Evolutionary conservation across 1,284 basidiomycete genomes (phyloP).

Genomic region (Vanrija humicola): DNA sequence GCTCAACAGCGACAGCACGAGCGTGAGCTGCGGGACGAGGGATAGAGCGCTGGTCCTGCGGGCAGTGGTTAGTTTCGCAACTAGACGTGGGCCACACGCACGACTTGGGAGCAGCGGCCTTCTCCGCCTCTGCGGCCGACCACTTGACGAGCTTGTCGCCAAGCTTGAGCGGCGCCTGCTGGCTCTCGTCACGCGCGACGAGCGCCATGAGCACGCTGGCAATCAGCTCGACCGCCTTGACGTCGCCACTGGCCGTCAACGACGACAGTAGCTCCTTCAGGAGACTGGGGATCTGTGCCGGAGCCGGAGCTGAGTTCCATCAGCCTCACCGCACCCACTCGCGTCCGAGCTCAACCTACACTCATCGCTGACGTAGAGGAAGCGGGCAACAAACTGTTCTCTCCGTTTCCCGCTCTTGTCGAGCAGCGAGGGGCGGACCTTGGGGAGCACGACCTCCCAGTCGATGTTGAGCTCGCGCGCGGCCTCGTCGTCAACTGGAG

Average conservation of each 20-base stretch:
- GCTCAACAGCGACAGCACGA: slow-evolving; percentile 30
- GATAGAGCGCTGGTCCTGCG: slow-evolving; percentile 24
- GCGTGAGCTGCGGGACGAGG: slow-evolving; percentile 35
- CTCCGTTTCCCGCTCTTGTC: slow-evolving; percentile 36
- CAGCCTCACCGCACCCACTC: background rate
- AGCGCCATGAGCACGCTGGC: slow-evolving; percentile 31
- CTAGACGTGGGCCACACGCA: background rate
- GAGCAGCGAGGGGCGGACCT: slow-evolving; percentile 26
- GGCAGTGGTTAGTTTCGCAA: background rate
- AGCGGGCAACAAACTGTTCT: slow-evolving; percentile 30
- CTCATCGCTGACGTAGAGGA: slow-evolving; percentile 35
- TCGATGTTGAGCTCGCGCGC: slow-evolving; percentile 29
- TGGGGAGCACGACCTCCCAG: slow-evolving; percentile 32
- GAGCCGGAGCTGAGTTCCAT: slow-evolving; percentile 4
- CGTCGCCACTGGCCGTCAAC: slow-evolving; percentile 22
- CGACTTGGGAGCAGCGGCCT: slow-evolving; percentile 19
- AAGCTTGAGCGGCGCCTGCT: slow-evolving; percentile 26
- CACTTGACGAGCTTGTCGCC: slow-evolving; percentile 46
- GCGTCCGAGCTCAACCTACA: slow-evolving; percentile 24
- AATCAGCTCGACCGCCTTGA: slow-evolving; percentile 29
- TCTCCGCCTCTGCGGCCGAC: slow-evolving; percentile 35
- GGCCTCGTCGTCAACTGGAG: background rate
- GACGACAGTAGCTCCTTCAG: slow-evolving; percentile 18
- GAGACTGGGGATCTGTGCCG: slow-evolving; percentile 4
- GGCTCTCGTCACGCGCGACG: slow-evolving; percentile 35